Evolutionary conservation across 2,329 filamentous ascomycete genomes (phyloP).

Genomic region (Dothidotthia symphoricarpi): DNA sequence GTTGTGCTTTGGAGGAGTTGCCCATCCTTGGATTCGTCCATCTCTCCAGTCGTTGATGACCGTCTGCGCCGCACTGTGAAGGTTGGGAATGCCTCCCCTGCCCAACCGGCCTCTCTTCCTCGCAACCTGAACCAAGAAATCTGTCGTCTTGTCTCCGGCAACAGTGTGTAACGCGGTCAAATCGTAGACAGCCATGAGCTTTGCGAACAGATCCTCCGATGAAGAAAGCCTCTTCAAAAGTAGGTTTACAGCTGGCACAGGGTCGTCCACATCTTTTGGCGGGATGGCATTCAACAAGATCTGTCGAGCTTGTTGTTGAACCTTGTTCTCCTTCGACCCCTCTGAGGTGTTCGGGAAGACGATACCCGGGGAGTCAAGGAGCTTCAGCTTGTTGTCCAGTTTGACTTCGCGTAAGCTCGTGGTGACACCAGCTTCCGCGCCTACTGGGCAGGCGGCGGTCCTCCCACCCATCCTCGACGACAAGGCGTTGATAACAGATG

Average conservation of each 20-base stretch:
- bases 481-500: slow-evolving; percentile 91
- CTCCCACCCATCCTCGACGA: slow-evolving; percentile 71
- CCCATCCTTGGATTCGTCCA: slow-evolving; percentile 90
- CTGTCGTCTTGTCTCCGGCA: slow-evolving; percentile 74
- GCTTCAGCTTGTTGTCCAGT: slow-evolving; percentile 88
- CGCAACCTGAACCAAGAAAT: slow-evolving; percentile 93
- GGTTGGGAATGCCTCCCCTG: slow-evolving; percentile 84
- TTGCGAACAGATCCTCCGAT: slow-evolving; percentile 70
- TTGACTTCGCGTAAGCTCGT: slow-evolving; percentile 87
- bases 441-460: slow-evolving; percentile 74
- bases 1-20: slow-evolving; percentile 68
- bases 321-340: slow-evolving; percentile 49
- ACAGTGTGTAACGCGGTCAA: slow-evolving; percentile 71
- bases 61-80: slow-evolving; percentile 82
- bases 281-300: slow-evolving; percentile 89
- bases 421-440: slow-evolving; percentile 89
- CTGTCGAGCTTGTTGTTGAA: slow-evolving; percentile 76
- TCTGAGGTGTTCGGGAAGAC: slow-evolving; percentile 73
- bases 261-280: slow-evolving; percentile 91
- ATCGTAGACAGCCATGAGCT: slow-evolving; percentile 80
- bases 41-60: slow-evolving; percentile 97
- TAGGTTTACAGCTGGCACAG: slow-evolving; percentile 79
- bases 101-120: slow-evolving; percentile 87
- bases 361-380: slow-evolving; percentile 91
- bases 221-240: slow-evolving; percentile 77